Conservation (phyloP, 202 grass and related monocot species). For the Hordeum pubiflorum region DNA sequence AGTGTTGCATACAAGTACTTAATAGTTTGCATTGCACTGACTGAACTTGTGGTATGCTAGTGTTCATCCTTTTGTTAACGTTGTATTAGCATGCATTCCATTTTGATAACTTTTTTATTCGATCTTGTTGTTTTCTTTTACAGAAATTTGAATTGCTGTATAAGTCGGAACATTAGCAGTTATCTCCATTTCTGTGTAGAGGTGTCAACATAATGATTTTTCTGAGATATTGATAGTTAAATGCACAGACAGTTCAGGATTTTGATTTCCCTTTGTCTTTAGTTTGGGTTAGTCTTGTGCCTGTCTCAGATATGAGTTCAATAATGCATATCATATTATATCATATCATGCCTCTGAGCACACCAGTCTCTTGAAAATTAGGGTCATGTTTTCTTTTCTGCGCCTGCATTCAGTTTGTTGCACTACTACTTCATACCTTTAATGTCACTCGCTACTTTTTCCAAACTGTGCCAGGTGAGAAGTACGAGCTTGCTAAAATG, state of each 20-base stretch:
- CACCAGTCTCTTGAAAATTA: not conserved
- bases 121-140: not conserved
- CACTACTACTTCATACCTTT: not conserved
- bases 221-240: not conserved
- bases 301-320: not conserved
- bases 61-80: not conserved
- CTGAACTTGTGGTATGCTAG: not conserved
- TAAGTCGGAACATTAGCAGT: not conserved
- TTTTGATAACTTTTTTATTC: not conserved
- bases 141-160: not conserved
- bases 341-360: not conserved
- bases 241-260: not conserved
- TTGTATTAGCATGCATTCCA: not conserved
- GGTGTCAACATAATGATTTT: not conserved
- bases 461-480: constrained; percentile 48
- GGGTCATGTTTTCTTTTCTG: not conserved
- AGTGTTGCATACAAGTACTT: not conserved
- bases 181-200: not conserved
- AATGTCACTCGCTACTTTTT: not conserved
- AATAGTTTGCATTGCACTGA: not conserved
- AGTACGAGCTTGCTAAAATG: constrained; percentile 74
- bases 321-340: not conserved
- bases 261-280: not conserved
- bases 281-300: not conserved
- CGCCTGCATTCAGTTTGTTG: not conserved